Evolutionary conservation across 352 stramenopile species (phyloP), one percentile per base, ranked within the genome.

Genomic region (Phytophthora colocasiae): DNA sequence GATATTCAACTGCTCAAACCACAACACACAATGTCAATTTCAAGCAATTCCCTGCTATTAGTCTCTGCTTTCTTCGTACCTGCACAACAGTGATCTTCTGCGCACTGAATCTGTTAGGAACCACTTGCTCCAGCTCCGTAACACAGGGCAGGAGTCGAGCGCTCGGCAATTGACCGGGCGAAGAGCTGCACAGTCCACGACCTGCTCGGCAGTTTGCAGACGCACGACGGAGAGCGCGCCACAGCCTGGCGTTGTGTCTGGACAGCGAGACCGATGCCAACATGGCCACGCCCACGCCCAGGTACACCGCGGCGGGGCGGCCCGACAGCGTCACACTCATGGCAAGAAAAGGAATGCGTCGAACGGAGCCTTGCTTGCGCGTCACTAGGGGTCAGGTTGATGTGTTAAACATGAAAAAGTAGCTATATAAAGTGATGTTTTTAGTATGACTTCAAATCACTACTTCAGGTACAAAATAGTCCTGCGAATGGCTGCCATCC

Each of bases 61-160:
- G 9, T 41, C 15, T 36, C 17, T 17, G n/a, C 3, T 6, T 19
- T 22, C 22, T 9, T 39, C 58, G 24, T 41, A 92, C 83, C 79
- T 92, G 85, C 32, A 92, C 85, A 46, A 93, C 71, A 10, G 81
- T 92, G 67, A 93, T 93, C 24, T 80, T 90, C 59, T 92, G 75
- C 27, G 71, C 80, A 49, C 81, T 86, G 6, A 84, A 66, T 31
- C 64, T 71, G 4, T 50, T 46, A 9, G 56, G 32, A 2, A 64
- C 57, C 15, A 68, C 65, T 19, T 73, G 66, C n/a, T 74, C 52
- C 38, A 87, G 66, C 59, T 93, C 81, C 43, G 79, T 67, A 22
- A 55, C 58, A 40, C 85, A 93, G 3, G 75, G 68, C 29, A 93
- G 62, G 26, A 90, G 66, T 15, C 66, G 75, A 36, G 58, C 47